Base-by-base conservation (phyloP, 139 green algal species). In the Zygnema circumcarinatum region DNA sequence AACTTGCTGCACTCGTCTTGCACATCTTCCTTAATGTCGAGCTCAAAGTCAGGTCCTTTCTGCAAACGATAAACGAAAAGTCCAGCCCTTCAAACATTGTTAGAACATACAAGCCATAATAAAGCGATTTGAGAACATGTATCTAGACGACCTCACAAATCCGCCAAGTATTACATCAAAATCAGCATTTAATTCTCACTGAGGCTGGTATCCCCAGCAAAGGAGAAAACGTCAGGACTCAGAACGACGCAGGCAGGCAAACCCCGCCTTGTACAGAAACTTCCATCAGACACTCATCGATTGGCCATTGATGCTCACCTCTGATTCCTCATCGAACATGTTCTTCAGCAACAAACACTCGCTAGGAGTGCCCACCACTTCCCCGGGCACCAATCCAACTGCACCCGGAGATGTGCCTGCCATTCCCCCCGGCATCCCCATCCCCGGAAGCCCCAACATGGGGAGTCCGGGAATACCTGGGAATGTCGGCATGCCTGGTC, bases 1-100 rank as follows among this genome's bases (percentile, higher is more conserved):
- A 95, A 98, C 92, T 98, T 98, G 84, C 87, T 87, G 90, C 95
- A 97, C 92, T 98, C 87, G 2, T 96, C 93, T 78, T 86, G 88
- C 52, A 98, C 95, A 56, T 99, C 97, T 40, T 94, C 88, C 2
- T 86, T 90, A 38, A 99, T 96, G 74, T 98, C 97, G n/a, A 93
- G 47, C 1, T 95, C 91, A 97, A 97, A 99, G 39, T 94, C 92
- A 1, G 92, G 89, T 35, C 94, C 94, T 0, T 87, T 94, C 94
- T 98, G 85, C 47, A 81, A 0, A 86, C 7, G 7, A 78, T 11
- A 78, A 78, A 53, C 36, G 16, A 11, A 78, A 42, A 78, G 11
- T 62, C n/a, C n/a, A n/a, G n/a, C n/a, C n/a, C n/a, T n/a, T 29
- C 56, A 72, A 72, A n/a, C n/a, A n/a, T n/a, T n/a, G n/a, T n/a